A percentile compares a stretch with the other conserved stretches of the same genome.
Conservation (phyloP, 2,329 filamentous ascomycete species). For the Cytospora piceae region DNA sequence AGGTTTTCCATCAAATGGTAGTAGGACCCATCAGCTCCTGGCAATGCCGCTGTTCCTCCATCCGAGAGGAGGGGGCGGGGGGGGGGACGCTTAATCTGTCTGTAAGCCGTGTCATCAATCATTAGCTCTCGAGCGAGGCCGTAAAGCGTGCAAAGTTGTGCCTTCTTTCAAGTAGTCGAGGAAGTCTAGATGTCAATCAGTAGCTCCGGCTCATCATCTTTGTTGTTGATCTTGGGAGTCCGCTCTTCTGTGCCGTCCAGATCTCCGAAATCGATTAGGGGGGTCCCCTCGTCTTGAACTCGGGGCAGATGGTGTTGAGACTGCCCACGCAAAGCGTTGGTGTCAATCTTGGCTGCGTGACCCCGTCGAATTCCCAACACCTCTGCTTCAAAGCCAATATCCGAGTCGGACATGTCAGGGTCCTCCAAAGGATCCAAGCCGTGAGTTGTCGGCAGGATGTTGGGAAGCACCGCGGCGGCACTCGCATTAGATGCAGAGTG, state of each 20-base stretch:
- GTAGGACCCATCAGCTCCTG: no score
- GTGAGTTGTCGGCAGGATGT: not conserved
- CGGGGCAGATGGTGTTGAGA: not conserved
- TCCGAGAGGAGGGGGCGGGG: no score
- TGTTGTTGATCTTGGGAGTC: not conserved
- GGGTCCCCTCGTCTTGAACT: not conserved
- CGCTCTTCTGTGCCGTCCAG: not conserved
- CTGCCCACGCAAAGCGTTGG: not conserved
- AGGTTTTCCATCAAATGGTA: no score
- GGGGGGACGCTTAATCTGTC: no score
- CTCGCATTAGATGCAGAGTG: not conserved
- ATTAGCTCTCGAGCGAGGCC: no score
- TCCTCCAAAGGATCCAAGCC: not conserved
- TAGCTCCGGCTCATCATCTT: slow-evolving; percentile 1
- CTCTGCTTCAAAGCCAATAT: slow-evolving; percentile 18
- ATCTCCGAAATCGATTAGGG: not conserved
- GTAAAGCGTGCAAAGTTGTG: no score
- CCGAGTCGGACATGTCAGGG: slow-evolving; percentile 6
- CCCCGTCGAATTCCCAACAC: slow-evolving; percentile 8
- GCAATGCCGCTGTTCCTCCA: no score
- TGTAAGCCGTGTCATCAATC: no score
- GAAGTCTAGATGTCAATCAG: slow-evolving; percentile 10
- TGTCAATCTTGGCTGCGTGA: not conserved
- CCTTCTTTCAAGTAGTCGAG: not conserved
- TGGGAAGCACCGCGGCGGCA: not conserved